These are phyloP conservation scores for Botrytis tulipae DNA, from an alignment of 2,329 filamentous ascomycete species.

Conservation along the genomic window DNA sequence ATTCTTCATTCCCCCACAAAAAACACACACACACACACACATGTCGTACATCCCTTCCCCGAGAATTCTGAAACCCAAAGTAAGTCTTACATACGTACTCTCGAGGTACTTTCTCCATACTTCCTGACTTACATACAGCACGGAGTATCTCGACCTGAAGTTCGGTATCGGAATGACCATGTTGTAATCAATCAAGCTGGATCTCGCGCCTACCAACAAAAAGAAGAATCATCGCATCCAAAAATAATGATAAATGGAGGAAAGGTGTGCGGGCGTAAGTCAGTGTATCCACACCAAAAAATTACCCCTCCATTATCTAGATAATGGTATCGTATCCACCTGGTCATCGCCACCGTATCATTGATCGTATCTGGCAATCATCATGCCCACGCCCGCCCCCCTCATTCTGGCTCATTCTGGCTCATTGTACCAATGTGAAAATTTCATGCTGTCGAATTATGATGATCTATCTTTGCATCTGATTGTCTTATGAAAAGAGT, in stretches of 20 bases:
- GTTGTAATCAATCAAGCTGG: background rate
- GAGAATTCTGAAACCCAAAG: background rate
- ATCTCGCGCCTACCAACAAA: background rate
- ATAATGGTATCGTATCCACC: slow-evolving; percentile 2
- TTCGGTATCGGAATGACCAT: background rate
- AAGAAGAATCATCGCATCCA: background rate
- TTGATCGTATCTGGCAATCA: background rate
- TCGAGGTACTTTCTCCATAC: background rate
- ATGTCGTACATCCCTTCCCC: background rate
- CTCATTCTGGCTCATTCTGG: slow-evolving; percentile 1
- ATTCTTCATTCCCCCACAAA: background rate
- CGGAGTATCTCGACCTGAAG: background rate
- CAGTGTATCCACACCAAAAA: slow-evolving; percentile 2
- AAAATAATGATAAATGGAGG: background rate
- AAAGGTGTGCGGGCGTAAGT: background rate
- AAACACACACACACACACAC: background rate
- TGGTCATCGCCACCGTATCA: background rate
- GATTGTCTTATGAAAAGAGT: background rate
- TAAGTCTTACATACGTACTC: background rate
- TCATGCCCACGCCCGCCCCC: background rate
- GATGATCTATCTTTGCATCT: background rate
- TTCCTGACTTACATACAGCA: background rate
- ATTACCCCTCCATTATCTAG: slow-evolving; percentile 5
- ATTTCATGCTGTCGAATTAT: background rate
- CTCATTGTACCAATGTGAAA: background rate